A percentile compares a stretch with the other conserved stretches of the same genome.
These are phyloP conservation scores for Phytophthora sp. DNA, from an alignment of 352 stramenopile genomes.

Conservation along the genomic window DNA sequence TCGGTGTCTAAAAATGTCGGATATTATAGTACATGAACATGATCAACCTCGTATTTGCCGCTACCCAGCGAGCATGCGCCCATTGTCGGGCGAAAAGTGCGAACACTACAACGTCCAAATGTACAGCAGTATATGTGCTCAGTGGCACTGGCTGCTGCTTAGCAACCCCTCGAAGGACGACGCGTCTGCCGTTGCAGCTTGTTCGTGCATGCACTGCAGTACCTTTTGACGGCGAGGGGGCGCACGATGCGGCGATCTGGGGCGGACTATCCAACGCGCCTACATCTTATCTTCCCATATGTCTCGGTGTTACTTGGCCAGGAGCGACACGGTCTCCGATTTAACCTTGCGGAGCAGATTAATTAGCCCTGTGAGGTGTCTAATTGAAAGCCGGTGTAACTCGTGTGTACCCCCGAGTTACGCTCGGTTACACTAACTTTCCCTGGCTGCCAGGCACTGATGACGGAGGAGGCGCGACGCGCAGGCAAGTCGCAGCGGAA, in stretches of 20 bases:
- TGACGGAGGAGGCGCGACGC: no score
- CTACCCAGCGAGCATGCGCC: no score
- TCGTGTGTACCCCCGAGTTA: conserved; percentile 1
- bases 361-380: no score
- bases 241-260: conserved; percentile 25
- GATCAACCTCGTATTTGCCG: no score
- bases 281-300: conserved; percentile 27
- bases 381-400: not conserved
- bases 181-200: conserved; percentile 21
- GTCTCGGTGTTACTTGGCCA: conserved; percentile 14
- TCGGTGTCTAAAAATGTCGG: no score
- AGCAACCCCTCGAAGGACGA: conserved; percentile 5
- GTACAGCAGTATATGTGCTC: no score
- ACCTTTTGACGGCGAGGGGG: conserved; percentile 36
- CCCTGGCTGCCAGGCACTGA: no score
- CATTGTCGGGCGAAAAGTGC: no score
- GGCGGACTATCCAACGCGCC: conserved; percentile 32
- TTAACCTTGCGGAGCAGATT: not conserved
- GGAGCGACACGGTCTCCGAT: conserved; percentile 1
- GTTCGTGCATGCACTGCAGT: conserved; percentile 13
- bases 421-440: conserved; percentile 1
- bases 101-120: no score
- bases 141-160: conserved; percentile 1
- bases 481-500: conserved; percentile 67
- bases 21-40: no score